Conservation (phyloP, 2,329 filamentous ascomycete species). For the Chaetomiaceae sp. region DNA sequence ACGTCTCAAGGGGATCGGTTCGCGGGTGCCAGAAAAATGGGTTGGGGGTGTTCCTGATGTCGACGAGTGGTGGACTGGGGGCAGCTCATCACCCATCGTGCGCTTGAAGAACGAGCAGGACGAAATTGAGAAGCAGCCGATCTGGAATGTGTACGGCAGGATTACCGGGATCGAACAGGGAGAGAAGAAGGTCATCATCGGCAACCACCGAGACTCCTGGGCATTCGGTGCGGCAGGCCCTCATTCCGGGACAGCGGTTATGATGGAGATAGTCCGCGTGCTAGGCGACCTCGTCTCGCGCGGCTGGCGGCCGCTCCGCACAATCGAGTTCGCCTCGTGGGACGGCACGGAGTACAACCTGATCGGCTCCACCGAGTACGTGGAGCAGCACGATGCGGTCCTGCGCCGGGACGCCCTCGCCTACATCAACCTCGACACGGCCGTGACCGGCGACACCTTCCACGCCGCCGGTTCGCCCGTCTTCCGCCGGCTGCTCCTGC, state of each 20-base stretch:
- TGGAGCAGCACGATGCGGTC: conserved; percentile 74
- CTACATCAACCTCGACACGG: conserved; percentile 88
- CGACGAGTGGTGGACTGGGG: conserved; percentile 79
- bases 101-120: conserved; percentile 84
- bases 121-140: conserved; percentile 73
- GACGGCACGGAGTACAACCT: conserved; percentile 91
- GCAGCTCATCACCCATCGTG: conserved; percentile 68
- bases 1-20: conserved; percentile 69
- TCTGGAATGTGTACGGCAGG: conserved; percentile 87
- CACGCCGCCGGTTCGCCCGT: conserved; percentile 76
- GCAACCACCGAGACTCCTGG: conserved; percentile 92
- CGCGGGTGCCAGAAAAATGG: conserved; percentile 67
- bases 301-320: conserved; percentile 89
- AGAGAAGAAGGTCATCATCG: conserved; percentile 80
- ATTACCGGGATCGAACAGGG: conserved; percentile 80
- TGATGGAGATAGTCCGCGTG: conserved; percentile 82
- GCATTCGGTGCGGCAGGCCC: conserved; percentile 83
- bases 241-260: conserved; percentile 81
- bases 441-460: conserved; percentile 71
- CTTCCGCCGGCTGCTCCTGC: conserved; percentile 66
- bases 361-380: conserved; percentile 90
- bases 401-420: conserved; percentile 73
- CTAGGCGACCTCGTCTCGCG: conserved; percentile 71
- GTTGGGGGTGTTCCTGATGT: conserved; percentile 70
- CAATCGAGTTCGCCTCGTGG: conserved; percentile 96